Base-by-base conservation (phyloP, 176 grass and related monocot genomes). In the Carex parvula region DNA sequence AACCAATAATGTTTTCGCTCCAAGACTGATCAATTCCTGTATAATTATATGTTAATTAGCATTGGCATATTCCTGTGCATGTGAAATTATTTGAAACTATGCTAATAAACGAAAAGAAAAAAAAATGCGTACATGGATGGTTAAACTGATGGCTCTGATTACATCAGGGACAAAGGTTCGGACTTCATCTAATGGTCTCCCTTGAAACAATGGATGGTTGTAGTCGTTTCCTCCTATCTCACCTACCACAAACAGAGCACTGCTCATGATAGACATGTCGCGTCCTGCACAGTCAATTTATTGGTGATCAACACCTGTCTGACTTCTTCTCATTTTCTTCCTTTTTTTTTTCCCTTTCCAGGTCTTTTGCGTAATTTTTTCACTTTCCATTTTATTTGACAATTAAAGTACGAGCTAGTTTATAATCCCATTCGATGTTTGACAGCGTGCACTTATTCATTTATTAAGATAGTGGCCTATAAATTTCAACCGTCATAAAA, bases 181-280 rank as follows among this genome's bases (percentile, higher is more conserved):
- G 66, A 98, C 90, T 87, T 93, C 86, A 11, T 92, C 88, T 32
- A 95, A 21, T 2, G 84, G 48, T 15, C n/a, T 77, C 1, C 86
- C 77, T 5, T 32, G 52, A 14, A 88, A 84, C 73, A 93, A 81
- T 58, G 96, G 88, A 67, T 89, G 5, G 82, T 98, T 98, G 85
- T 98, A 98, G 85, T 98, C 96, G 70, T 98, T 98, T 5, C 96
- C 96, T 32, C 96, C 93, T 67, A 98, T 98, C 86, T 98, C 96
- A 80, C 96, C 96, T 41, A 98, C 80, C 54, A 92, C 78, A 86
- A 98, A 93, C 15, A 95, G 93, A 35, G 93, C 84, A 66, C 82
- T 71, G 66, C 82, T 86, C 55, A 95, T 83, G 21, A 90, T 67
- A 48, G 64, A 56, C 0, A 11, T 84, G 65, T 41, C 21, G 1